Evolutionary conservation across 805 yeast genomes (phyloP).

Genomic region (Candida berthetii): DNA sequence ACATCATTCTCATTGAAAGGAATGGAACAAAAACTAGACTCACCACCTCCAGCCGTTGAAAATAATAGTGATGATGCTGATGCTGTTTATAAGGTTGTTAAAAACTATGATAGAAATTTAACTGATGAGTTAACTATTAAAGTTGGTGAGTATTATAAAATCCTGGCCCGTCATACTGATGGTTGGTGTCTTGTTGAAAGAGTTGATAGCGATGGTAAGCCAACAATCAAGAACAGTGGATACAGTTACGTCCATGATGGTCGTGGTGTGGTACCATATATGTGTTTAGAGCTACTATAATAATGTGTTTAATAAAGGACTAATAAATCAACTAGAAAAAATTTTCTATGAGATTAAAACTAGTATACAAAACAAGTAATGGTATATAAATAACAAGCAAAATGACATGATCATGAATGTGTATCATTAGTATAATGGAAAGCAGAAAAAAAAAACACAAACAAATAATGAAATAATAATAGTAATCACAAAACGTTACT

Average conservation of each 20-base stretch:
- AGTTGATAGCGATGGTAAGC: constrained; percentile 18
- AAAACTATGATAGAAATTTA: constrained; percentile 23
- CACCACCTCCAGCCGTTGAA: constrained; percentile 14
- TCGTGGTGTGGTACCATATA: constrained; percentile 34
- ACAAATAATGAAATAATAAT: no score
- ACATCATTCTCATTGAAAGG: not conserved
- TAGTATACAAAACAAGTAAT: no score
- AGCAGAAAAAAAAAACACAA: no score
- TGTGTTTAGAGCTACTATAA: constrained; percentile 18
- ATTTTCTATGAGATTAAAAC: no score
- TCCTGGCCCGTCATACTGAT: constrained; percentile 34
- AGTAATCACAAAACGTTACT: no score
- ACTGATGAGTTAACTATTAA: constrained; percentile 28
- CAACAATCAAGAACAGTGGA: constrained; percentile 3
- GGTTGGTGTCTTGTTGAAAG: constrained; percentile 39
- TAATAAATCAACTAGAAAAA: no score
- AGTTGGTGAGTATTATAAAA: constrained; percentile 25
- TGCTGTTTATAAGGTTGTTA: constrained; percentile 14
- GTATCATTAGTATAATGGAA: no score
- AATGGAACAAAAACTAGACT: constrained; percentile 7
- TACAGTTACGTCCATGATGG: constrained; percentile 25
- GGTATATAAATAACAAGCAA: no score
- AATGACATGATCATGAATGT: no score
- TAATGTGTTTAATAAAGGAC: no score
- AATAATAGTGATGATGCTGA: constrained; percentile 3